A percentile compares a stretch with the other conserved stretches of the same genome.
phyloP scores from a whole-genome alignment of 768 basidiomycete genomes.

The Boletus vinaceobasis region DNA sequence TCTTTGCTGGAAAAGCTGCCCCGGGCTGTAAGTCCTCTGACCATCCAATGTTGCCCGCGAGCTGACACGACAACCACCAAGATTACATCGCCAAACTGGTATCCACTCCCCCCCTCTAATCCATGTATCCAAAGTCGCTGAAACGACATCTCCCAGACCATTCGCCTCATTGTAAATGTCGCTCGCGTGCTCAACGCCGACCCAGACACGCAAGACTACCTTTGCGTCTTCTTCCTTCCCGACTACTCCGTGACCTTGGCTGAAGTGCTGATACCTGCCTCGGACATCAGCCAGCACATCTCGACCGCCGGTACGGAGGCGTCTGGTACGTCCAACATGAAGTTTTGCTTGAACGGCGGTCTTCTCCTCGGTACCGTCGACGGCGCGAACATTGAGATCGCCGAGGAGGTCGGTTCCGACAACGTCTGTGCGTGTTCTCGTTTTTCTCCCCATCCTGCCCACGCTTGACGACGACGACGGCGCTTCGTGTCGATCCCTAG shows the following conservation, averaged over 20 bases:
- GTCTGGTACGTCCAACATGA: constrained; percentile 80
- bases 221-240: constrained; percentile 91
- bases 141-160: constrained; percentile 49
- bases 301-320: constrained; percentile 96
- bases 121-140: background rate
- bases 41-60: background rate
- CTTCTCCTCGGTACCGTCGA: constrained; percentile 88
- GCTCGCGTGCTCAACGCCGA: constrained; percentile 67
- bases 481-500: too few relatives aligned
- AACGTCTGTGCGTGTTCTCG: constrained; percentile 75
- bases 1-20: constrained; percentile 97
- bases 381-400: constrained; percentile 96
- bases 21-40: constrained; percentile 65
- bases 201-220: constrained; percentile 81
- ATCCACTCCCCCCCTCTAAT: constrained; percentile 1
- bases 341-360: constrained; percentile 89
- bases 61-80: constrained; percentile 24
- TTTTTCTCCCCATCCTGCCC: too few relatives aligned
- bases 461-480: too few relatives aligned
- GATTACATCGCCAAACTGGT: constrained; percentile 92
- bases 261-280: constrained; percentile 85
- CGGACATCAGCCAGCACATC: constrained; percentile 95
- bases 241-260: constrained; percentile 89
- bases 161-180: constrained; percentile 91
- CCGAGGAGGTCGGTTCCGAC: constrained; percentile 89